A percentile compares a stretch with the other conserved stretches of the same genome.
Evolutionary conservation across 768 basidiomycete species (phyloP).

Genomic region (Lactifluus volemus): DNA sequence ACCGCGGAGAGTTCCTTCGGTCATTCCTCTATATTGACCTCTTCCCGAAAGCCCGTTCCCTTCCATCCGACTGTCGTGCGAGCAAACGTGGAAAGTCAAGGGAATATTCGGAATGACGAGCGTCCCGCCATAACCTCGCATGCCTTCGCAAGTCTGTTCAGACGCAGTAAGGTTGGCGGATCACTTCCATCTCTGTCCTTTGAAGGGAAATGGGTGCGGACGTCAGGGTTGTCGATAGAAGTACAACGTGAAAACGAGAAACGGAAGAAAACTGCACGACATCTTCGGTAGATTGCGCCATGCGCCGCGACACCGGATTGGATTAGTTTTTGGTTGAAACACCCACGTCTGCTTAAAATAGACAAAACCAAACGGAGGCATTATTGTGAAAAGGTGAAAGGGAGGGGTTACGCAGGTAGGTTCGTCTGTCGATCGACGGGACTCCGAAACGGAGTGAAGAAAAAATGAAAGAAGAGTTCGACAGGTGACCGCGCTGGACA

Average conservation of each 20-base stretch:
- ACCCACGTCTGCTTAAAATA: background rate
- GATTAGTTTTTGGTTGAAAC: no score
- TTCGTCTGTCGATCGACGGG: background rate
- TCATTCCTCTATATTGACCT: background rate
- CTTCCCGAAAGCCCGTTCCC: background rate
- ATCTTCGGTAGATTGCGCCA: background rate
- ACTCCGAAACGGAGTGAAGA: background rate
- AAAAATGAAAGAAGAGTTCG: background rate
- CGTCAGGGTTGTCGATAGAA: background rate
- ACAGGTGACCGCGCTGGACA: background rate
- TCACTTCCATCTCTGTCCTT: background rate
- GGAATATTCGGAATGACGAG: background rate
- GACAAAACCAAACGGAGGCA: background rate
- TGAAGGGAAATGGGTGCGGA: background rate
- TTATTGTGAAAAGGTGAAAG: conserved; percentile 1
- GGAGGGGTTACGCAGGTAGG: background rate
- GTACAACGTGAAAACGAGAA: background rate
- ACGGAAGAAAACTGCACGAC: background rate
- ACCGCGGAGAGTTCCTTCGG: background rate
- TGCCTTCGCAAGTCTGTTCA: background rate
- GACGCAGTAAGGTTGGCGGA: background rate
- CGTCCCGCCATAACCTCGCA: background rate
- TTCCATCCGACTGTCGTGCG: conserved; percentile 1
- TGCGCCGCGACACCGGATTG: background rate
- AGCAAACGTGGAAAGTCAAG: background rate